Percentiles rank a stretch among this genome's conserved stretches.
Conservation (phyloP, 2,329 filamentous ascomycete species). For the Camillea tinctor region DNA sequence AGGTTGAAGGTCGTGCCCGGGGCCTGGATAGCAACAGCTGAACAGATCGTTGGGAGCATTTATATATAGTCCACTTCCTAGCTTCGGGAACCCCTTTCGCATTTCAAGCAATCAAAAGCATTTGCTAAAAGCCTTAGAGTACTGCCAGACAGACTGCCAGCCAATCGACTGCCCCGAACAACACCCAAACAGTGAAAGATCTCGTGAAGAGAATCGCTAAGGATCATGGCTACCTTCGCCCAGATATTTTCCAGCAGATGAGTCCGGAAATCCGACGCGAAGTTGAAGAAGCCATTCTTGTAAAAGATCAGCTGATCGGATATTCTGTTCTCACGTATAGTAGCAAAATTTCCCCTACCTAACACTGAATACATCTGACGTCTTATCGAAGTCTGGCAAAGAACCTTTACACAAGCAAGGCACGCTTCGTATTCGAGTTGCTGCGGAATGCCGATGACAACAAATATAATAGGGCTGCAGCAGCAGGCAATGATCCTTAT, state of each 20-base stretch:
- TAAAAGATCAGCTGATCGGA: constrained; percentile 13
- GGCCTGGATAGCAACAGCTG: too few species aligned
- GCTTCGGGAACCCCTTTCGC: too few species aligned
- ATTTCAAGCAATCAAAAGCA: too few species aligned
- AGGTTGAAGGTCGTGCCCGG: too few species aligned
- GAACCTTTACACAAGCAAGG: constrained; percentile 42
- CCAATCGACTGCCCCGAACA: neutral
- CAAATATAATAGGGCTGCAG: constrained; percentile 31
- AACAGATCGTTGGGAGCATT: too few species aligned
- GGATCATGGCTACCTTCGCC: constrained; percentile 22
- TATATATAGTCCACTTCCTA: too few species aligned
- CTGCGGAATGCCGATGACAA: constrained; percentile 57
- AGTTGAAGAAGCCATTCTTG: constrained; percentile 12
- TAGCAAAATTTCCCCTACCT: neutral
- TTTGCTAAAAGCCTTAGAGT: too few species aligned
- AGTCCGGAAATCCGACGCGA: constrained; percentile 3
- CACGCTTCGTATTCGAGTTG: constrained; percentile 51
- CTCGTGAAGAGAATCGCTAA: constrained; percentile 18
- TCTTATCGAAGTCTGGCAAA: constrained; percentile 37
- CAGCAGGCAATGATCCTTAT: constrained; percentile 25
- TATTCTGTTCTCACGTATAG: constrained; percentile 23
- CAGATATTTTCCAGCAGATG: constrained; percentile 12
- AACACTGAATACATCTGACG: neutral
- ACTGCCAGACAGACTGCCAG: too few species aligned
- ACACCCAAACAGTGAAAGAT: neutral